Conservation (phyloP, 441 rosid genomes). For the Erodium texanum region DNA sequence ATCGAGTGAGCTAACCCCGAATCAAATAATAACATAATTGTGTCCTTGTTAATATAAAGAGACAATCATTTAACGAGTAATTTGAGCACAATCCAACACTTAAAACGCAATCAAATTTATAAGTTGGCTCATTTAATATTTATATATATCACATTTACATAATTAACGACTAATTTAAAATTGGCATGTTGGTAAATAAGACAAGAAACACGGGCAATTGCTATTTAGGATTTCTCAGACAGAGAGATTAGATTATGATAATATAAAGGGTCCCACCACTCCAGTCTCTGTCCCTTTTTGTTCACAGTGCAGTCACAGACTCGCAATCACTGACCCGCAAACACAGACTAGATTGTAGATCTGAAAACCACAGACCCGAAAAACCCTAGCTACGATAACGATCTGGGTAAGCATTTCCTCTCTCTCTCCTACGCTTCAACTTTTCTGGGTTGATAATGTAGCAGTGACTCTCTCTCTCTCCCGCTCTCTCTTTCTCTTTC, state of each 20-base stretch:
- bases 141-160: too few relatives aligned
- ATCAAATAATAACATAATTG: too few relatives aligned
- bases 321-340: background rate
- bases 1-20: too few relatives aligned
- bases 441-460: conserved; percentile 2
- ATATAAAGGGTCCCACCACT: conserved; percentile 24
- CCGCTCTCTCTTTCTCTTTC: conserved; percentile 10
- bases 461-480: background rate
- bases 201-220: conserved; percentile 20
- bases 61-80: too few relatives aligned
- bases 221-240: background rate
- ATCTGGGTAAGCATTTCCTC: conserved; percentile 29
- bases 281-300: conserved; percentile 18
- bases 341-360: conserved; percentile 28
- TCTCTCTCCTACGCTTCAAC: background rate
- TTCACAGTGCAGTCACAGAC: too few relatives aligned
- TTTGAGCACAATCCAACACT: too few relatives aligned
- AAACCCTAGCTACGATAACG: conserved; percentile 14
- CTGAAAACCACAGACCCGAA: conserved; percentile 28
- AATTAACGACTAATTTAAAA: too few relatives aligned
- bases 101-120: too few relatives aligned
- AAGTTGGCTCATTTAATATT: too few relatives aligned
- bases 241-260: background rate
- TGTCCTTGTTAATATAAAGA: too few relatives aligned
- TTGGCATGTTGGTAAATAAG: conserved; percentile 29